Evolutionary conservation across 1,139 yeast species (phyloP).

Genomic region (Pichia sp.): DNA sequence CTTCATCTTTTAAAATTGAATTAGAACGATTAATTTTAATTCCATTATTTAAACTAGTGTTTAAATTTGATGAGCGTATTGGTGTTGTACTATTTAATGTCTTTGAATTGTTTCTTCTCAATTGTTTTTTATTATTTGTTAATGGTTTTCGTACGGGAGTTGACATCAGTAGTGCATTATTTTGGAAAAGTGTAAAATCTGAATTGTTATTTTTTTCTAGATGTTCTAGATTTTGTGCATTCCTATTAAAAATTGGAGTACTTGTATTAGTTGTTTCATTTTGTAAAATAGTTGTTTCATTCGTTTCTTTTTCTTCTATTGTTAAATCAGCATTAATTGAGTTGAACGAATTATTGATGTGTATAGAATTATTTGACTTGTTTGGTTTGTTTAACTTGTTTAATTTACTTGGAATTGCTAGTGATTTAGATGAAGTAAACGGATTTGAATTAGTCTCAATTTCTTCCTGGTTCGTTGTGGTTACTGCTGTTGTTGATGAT

Average conservation of each 20-base stretch:
- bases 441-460: too few relatives aligned
- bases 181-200: conserved; percentile 14
- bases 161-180: conserved; percentile 5
- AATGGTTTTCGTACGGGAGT: conserved; percentile 10
- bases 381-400: too few relatives aligned
- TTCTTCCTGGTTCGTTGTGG: too few relatives aligned
- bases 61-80: not conserved
- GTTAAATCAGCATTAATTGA: conserved; percentile 1
- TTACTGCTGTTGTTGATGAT: not conserved
- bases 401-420: too few relatives aligned
- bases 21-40: not conserved
- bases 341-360: too few relatives aligned
- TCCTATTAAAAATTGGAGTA: conserved; percentile 4
- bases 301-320: conserved; percentile 4
- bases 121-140: not conserved
- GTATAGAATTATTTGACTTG: too few relatives aligned
- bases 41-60: not conserved
- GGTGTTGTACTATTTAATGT: not conserved
- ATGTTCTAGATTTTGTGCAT: conserved; percentile 4
- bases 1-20: conserved; percentile 5
- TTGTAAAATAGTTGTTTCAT: conserved; percentile 12
- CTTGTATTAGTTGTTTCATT: conserved; percentile 10
- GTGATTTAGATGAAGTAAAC: too few relatives aligned
- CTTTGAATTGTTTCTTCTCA: conserved; percentile 1
- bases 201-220: conserved; percentile 9